Evolutionary conservation across 2,329 filamentous ascomycete genomes (phyloP).

Genomic region (Chaetomium sp.): DNA sequence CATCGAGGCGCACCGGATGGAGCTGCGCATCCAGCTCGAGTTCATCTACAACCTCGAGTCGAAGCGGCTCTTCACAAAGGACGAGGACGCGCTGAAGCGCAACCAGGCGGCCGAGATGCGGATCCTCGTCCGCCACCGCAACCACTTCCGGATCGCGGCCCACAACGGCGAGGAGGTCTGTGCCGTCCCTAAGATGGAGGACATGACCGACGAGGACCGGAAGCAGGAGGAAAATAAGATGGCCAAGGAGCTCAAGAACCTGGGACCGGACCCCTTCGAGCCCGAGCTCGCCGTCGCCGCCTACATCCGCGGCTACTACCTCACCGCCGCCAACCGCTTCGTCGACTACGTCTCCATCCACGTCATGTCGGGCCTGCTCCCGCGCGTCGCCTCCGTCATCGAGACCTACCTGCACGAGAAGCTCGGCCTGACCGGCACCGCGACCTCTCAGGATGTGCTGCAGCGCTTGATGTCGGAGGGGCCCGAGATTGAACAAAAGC

Average conservation of each 20-base stretch:
- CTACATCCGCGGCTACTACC: slow-evolving; percentile 69
- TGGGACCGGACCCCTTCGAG: slow-evolving; percentile 61
- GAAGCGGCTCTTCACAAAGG: slow-evolving; percentile 60
- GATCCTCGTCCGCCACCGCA: slow-evolving; percentile 51
- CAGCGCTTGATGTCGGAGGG: slow-evolving; percentile 33
- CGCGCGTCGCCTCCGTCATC: slow-evolving; percentile 46
- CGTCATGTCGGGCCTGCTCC: slow-evolving; percentile 53
- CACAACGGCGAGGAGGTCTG: slow-evolving; percentile 40
- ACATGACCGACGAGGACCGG: slow-evolving; percentile 53
- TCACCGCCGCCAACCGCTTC: slow-evolving; percentile 65
- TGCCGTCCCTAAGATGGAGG: slow-evolving; percentile 45
- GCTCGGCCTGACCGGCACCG: slow-evolving; percentile 45
- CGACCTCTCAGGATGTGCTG: slow-evolving; percentile 28
- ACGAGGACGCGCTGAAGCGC: slow-evolving; percentile 50
- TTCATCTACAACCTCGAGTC: slow-evolving; percentile 57
- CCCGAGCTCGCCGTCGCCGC: slow-evolving; percentile 64
- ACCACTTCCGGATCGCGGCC: slow-evolving; percentile 52
- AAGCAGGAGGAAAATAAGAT: slow-evolving; percentile 48
- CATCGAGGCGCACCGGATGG: slow-evolving; percentile 44
- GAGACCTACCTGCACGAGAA: slow-evolving; percentile 48
- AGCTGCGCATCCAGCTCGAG: slow-evolving; percentile 44
- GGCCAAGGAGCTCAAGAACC: slow-evolving; percentile 46
- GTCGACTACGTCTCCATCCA: slow-evolving; percentile 57
- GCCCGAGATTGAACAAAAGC: slow-evolving; percentile 30
- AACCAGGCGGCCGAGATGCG: slow-evolving; percentile 52